phyloP scores from a whole-genome alignment of 2,329 filamentous ascomycete genomes.

The Calonectria leucothoes region DNA sequence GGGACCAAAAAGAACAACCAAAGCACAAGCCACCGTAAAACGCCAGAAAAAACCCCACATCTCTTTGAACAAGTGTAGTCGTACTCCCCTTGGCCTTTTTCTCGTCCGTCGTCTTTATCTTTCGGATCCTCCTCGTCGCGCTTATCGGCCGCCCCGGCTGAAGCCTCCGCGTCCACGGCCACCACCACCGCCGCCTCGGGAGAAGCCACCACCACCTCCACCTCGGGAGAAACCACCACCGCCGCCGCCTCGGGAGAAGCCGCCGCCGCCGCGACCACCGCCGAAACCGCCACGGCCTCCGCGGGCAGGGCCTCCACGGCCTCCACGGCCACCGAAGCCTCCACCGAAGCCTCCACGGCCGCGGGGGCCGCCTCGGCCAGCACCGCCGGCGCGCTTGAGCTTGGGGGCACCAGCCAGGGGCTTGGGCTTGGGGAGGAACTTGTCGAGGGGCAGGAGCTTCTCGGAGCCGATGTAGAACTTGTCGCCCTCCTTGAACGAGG shows the following conservation, averaged over 20 bases:
- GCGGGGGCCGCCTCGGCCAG: conserved; percentile 52
- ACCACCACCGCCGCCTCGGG: conserved; percentile 46
- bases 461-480: conserved; percentile 97
- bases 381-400: conserved; percentile 69
- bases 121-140: conserved; percentile 7
- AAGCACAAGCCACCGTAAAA: conserved; percentile 33
- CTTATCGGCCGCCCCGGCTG: conserved; percentile 34
- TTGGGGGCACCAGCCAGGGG: conserved; percentile 71
- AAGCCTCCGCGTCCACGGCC: conserved; percentile 39
- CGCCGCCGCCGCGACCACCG: conserved; percentile 40
- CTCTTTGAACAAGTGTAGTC: conserved; percentile 31
- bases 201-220: conserved; percentile 40
- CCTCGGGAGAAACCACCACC: conserved; percentile 35
- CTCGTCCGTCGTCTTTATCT: conserved; percentile 8
- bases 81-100: conserved; percentile 21
- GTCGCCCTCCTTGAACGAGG: conserved; percentile 94
- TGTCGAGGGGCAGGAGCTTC: conserved; percentile 94
- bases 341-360: conserved; percentile 48
- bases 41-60: conserved; percentile 29
- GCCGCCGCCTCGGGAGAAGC: conserved; percentile 47
- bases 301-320: conserved; percentile 47
- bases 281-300: conserved; percentile 40
- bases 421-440: conserved; percentile 97
- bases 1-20: conserved; percentile 24
- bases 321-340: conserved; percentile 49